Conservation (phyloP, 1,284 basidiomycete genomes). For the Papiliotrema flavescens region DNA sequence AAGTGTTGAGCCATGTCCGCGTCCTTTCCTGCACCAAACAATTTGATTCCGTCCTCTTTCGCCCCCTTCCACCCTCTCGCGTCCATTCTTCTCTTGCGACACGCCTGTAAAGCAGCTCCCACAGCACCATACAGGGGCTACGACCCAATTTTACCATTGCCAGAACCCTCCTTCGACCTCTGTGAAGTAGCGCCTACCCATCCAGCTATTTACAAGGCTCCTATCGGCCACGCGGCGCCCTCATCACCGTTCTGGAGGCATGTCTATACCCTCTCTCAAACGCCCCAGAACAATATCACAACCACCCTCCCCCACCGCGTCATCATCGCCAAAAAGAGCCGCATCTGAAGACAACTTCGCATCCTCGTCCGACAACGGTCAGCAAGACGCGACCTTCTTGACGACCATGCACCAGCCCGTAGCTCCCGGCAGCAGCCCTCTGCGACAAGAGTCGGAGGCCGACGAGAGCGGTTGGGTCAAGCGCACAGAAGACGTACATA, state of each 20-base stretch:
- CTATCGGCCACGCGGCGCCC: not conserved
- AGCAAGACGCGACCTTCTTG: constrained; percentile 3
- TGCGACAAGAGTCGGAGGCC: constrained; percentile 16
- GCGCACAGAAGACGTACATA: constrained; percentile 35
- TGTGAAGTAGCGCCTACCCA: not conserved
- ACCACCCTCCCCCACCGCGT: constrained; percentile 29
- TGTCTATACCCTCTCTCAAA: constrained; percentile 18
- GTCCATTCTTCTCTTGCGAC: not conserved
- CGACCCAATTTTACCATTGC: not conserved
- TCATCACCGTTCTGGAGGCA: not conserved
- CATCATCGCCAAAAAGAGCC: constrained; percentile 43
- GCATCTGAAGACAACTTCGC: constrained; percentile 42
- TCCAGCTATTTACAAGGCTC: not conserved
- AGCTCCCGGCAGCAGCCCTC: constrained; percentile 18
- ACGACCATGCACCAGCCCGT: constrained; percentile 1
- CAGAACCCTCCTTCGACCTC: not conserved
- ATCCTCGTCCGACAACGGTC: constrained; percentile 21
- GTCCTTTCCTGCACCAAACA: not conserved
- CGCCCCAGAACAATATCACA: constrained; percentile 29
- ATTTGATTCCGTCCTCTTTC: not conserved
- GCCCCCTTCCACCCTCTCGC: not conserved
- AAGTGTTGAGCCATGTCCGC: not conserved
- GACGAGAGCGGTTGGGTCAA: constrained; percentile 31
- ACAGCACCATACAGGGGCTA: not conserved
- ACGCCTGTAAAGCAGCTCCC: not conserved